These are phyloP conservation scores for Fusarium vanettenii DNA, from an alignment of 2,329 filamentous ascomycete species.

Conservation along the genomic window DNA sequence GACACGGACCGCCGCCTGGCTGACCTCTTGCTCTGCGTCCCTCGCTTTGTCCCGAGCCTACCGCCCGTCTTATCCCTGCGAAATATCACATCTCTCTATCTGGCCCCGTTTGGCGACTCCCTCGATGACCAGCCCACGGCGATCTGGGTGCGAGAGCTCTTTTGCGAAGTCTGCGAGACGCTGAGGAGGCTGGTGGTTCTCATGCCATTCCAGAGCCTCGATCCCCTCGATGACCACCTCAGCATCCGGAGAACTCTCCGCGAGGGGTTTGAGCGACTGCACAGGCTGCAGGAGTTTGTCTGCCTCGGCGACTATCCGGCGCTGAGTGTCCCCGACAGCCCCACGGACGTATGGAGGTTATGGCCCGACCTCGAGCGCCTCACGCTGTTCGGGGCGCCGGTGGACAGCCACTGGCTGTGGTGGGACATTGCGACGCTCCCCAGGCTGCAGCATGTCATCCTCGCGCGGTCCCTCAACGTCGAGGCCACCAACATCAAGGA, in stretches of 20 bases:
- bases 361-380: conserved; percentile 57
- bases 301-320: conserved; percentile 59
- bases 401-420: conserved; percentile 54
- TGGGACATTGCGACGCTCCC: conserved; percentile 51
- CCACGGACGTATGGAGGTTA: conserved; percentile 55
- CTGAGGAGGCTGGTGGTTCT: conserved; percentile 60
- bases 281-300: conserved; percentile 60
- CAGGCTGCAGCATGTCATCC: conserved; percentile 55
- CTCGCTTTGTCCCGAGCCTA: conserved; percentile 45
- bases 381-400: conserved; percentile 55
- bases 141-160: conserved; percentile 54
- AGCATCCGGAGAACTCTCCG: conserved; percentile 54
- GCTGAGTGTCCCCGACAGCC: conserved; percentile 48
- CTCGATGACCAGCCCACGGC: conserved; percentile 56
- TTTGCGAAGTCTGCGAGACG: conserved; percentile 53
- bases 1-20: conserved; percentile 52
- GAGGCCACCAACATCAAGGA: conserved; percentile 52
- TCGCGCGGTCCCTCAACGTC: conserved; percentile 53
- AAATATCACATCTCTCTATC: conserved; percentile 55
- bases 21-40: conserved; percentile 49
- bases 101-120: conserved; percentile 51
- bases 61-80: conserved; percentile 45
- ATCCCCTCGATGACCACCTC: conserved; percentile 56
- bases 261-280: conserved; percentile 57
- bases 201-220: conserved; percentile 59